Evolutionary conservation across 768 basidiomycete species (phyloP), one percentile per base, ranked within the genome.

Genomic region (Russula emetica): DNA sequence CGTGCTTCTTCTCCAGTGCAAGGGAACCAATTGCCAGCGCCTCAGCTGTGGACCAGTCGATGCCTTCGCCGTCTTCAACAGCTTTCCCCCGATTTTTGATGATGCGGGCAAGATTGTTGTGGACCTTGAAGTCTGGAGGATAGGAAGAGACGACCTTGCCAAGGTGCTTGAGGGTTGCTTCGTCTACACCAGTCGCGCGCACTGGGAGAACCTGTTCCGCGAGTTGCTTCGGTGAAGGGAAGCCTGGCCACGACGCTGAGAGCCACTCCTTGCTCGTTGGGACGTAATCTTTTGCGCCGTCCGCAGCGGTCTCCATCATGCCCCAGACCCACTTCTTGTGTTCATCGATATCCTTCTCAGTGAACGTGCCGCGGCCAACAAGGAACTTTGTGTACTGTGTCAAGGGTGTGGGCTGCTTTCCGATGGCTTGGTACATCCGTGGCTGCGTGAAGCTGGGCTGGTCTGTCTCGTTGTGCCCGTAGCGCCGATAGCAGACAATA

Each of bases 281-380:
- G 45, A 94, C 86, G 75, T 99, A 99, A 73, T 98, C 93, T 78
- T 98, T 97, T 14, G 92, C 82, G 10, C 84, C 93, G n/a, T 83
- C 85, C n/a, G 90, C 86, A 9, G 97, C 94, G 76, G 88, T 95
- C 77, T 99, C 97, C 62, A 99, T 81, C 92, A 95, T 96, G 38
- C 94, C 93, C 94, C 94, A 97, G 3, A 99, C 97, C 97, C 97
- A 99, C 70, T 89, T 91, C 82, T 93, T 94, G 81, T 98, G 97
- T 72, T 98, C 95, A 73, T 96, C 94, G 58, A 98, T 92, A 71
- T 98, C 95, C 76, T 89, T 87, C 75, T 93, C 89, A 36, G 94
- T 95, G 75, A 99, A 99, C 1, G 95, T 94, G 30, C 89, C 88
- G 61, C 97, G 92, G 58, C 86, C 87, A 70, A 92, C 83, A 55